These are phyloP conservation scores for Apiospora phragmitis DNA, from an alignment of 2,329 filamentous ascomycete species.

Conservation along the genomic window DNA sequence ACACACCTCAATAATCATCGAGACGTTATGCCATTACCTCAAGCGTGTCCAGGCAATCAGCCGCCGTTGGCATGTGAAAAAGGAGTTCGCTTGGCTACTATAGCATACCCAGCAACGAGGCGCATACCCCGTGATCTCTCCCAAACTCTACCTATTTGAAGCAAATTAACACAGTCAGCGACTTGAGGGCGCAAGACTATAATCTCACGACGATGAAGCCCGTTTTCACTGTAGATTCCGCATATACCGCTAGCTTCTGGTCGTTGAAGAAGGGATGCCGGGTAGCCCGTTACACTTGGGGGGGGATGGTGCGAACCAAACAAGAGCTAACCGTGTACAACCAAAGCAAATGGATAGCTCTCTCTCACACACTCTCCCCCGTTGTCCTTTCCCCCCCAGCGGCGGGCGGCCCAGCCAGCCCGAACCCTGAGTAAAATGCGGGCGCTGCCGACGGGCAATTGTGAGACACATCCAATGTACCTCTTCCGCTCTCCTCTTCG, in stretches of 20 bases:
- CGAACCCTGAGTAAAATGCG: neutral
- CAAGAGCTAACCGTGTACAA: neutral
- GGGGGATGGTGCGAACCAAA: neutral
- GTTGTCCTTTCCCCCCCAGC: neutral
- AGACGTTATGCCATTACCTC: neutral
- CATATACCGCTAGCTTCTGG: neutral
- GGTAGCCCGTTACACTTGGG: neutral
- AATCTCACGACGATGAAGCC: neutral
- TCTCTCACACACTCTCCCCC: neutral
- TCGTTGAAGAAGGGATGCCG: neutral
- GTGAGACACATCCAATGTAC: neutral
- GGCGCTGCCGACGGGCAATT: neutral
- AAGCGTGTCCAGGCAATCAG: neutral
- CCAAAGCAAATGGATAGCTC: neutral
- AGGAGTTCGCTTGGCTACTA: neutral
- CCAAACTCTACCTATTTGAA: constrained; percentile 5
- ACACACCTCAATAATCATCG: constrained; percentile 1
- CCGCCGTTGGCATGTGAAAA: constrained; percentile 8
- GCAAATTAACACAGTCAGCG: neutral
- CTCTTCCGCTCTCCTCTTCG: neutral
- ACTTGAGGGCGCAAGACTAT: neutral
- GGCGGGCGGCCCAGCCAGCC: neutral
- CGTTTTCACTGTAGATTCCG: neutral
- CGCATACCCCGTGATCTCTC: neutral
- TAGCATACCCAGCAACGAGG: neutral